Evolutionary conservation across 1,139 yeast species (phyloP), one percentile per base, ranked within the genome.

Genomic region (Geotrichum histeridarum): DNA sequence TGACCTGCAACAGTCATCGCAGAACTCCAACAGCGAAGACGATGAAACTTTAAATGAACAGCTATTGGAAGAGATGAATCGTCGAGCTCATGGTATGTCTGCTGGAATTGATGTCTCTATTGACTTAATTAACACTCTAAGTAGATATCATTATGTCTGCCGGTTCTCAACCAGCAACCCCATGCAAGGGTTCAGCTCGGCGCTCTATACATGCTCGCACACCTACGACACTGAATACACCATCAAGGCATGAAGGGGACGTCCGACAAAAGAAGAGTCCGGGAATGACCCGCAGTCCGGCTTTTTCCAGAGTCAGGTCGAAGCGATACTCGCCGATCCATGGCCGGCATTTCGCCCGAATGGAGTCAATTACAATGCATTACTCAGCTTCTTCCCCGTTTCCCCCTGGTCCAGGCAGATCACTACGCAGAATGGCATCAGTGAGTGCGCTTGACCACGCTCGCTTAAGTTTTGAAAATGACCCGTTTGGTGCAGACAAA

Each of bases 321-420:
- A 42, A 33, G 8, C 27, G 51, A 22, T 48, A 39, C 38, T 22
- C 51, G 6, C n/a, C 36, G 6, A 33, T 33, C 12, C 51, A 48
- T 31, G 12, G 44, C 11, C 27, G 47, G 22, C 6, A 9, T 11
- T 48, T 48, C 39, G 51, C 51, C 46, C 27, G 32, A n/a, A 48
- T 48, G 51, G 46, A 48, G 27, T 48, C 51, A 11, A 48, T 48
- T 8, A 41, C 35, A 11, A 15, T 18, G 15, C 51, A 48, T 35
- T 48, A 42, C 18, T 17, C 45, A 15, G n/a, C 41, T 22, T 27
- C 41, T 1, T 41, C 51, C 8, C 8, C 27, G 36, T 12, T 22
- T 9, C 11, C 18, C 35, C 12, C 42, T 8, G 12, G 12, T 42
- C 36, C 42, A 8, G 15, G 1, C 15, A n/a, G 15, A 37, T 17